Evolutionary conservation across 108 stramenopile genomes (phyloP), one percentile per base, ranked within the genome.

Genomic region (Fistulifera pelliculosa): DNA sequence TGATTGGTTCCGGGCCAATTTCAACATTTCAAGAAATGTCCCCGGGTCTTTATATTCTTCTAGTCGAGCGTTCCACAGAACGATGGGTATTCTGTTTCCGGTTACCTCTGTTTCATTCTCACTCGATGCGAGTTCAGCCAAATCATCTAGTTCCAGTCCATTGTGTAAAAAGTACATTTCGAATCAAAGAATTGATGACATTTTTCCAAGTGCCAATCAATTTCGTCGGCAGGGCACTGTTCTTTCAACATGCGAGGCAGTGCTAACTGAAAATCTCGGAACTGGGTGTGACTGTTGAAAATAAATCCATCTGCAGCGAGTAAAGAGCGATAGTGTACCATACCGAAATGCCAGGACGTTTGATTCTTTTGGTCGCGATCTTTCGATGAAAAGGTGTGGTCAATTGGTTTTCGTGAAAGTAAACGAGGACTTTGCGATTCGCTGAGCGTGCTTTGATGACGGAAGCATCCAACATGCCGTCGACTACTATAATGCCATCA

Each of bases 31-130:
- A 5, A 63, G 15, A 55, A 63, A 63, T 4, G 53, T 13, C 15
- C 16, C 44, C 12, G 62, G 62, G 24, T 63, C 41, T 39, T 63
- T 63, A 52, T 63, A 52, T 23, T 63, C 62, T 45, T 63, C 62
- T 27, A 63, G 22, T 38, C 62, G 41, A 22, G 62, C 62, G 24
- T 63, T 63, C 62, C 62, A 63, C 54, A 63, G 19, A 54, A 63
- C 45, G 42, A 38, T 48, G 14, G 53, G 53, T 8, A 42, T 27
- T 47, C 18, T 16, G 0, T 35, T 6, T 35, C 31, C 31, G 8
- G 8, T 44, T 22, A 3, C 27, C 31, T 18, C 11, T 31, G 48
- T 1, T 17, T 38, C 27, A 3, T 23, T 24, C 15, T 21, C 27
- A 44, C 8, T 25, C 19, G 6, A 19, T n/a, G 54, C 14, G 23